Percentiles rank a stretch among this genome's conserved stretches.
These are phyloP conservation scores for Vigna hirtella DNA, from an alignment of 306 rosid species.

Conservation along the genomic window DNA sequence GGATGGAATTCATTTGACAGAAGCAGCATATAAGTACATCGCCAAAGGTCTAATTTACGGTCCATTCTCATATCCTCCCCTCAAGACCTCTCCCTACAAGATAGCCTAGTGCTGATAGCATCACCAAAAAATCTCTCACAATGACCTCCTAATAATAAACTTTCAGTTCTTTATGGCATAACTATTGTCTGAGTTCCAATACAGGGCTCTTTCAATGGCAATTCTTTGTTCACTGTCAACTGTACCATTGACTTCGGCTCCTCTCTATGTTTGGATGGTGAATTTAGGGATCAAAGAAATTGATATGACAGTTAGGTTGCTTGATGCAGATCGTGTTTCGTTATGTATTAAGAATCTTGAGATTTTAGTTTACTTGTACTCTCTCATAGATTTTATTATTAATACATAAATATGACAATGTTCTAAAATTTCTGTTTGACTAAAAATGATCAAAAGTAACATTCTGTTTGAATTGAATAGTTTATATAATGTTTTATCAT, in stretches of 20 bases:
- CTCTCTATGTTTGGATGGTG: not conserved
- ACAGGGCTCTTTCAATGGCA: not conserved
- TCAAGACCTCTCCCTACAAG: conserved; percentile 38
- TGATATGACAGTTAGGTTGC: not conserved
- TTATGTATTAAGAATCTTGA: not conserved
- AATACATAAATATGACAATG: too few species aligned
- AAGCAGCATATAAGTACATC: conserved; percentile 48
- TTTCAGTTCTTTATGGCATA: not conserved
- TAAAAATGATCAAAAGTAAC: too few species aligned
- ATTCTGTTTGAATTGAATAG: too few species aligned
- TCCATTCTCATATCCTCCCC: conserved; percentile 56
- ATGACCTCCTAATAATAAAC: not conserved
- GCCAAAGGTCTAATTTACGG: conserved; percentile 56
- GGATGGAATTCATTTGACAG: conserved; percentile 70
- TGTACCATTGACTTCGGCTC: not conserved
- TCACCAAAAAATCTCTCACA: not conserved
- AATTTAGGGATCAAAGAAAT: not conserved
- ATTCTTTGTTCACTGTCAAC: not conserved
- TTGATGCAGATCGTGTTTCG: not conserved
- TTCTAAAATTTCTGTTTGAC: too few species aligned
- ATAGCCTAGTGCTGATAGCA: conserved; percentile 14
- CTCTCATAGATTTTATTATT: not conserved
- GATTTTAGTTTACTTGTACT: not conserved
- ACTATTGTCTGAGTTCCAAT: not conserved
- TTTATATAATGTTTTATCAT: too few species aligned